Evolutionary conservation across 2,329 filamentous ascomycete genomes (phyloP), one percentile per base, ranked within the genome.

Genomic region (Phialophora chinensis): DNA sequence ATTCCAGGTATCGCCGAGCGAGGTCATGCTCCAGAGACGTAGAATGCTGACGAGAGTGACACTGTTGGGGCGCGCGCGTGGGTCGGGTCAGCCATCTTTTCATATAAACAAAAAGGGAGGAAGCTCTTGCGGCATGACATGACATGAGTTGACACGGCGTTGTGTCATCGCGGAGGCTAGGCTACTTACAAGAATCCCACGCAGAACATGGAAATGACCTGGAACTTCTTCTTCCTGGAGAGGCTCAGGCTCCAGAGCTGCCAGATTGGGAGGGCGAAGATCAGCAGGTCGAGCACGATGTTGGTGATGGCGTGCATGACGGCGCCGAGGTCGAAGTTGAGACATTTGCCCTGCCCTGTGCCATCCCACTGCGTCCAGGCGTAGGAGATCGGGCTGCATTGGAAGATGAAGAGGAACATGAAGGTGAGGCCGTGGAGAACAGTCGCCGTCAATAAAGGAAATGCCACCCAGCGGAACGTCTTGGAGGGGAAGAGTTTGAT

Each of bases 291-390:
- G 27, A 85, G 75, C 0, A 76, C 73, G 53, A 88, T 86, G 66
- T 82, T 84, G 62, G 85, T 80, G 25, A 73, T 79, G 0, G 85
- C 85, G 42, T 84, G 83, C 31, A 81, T 77, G 80, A 83, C 87
- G 0, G 77, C 80, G 2, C 86, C 77, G 25, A 55, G n/a, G 63
- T 84, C 86, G 66, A 83, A 75, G 62, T 85, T 77, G 23, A 84
- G 72, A 67, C 86, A 88, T 1, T 68, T 75, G 0, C 86, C 86
- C 0, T 73, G 2, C 31, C 81, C 77, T 57, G 80, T 74, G 0
- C 79, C 79, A 54, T 84, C 81, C 84, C 85, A 88, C 50, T 75
- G 76, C 0, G 74, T 77, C 87, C 87, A 89, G 44, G 79, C 78
- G 33, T 75, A 79, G 2, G 66, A 56, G 10, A 81, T 71, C 0